Percentiles rank a stretch among this genome's conserved stretches.
Conservation (phyloP, 257 asterid species). For the Ilex asprella region DNA sequence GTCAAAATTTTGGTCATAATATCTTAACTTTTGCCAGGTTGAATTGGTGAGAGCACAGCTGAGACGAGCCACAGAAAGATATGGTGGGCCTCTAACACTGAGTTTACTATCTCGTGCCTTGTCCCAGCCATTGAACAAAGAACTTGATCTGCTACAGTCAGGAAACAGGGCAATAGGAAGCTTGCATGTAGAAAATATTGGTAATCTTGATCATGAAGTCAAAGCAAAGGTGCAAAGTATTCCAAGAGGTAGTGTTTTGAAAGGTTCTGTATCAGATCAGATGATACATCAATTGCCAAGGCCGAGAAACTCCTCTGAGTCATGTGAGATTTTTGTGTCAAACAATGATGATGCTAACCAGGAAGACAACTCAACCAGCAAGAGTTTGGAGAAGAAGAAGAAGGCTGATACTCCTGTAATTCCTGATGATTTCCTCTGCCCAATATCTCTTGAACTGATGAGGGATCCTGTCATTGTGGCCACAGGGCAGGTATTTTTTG, state of each 20-base stretch:
- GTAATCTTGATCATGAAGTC: conserved; percentile 51
- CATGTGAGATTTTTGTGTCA: conserved; percentile 24
- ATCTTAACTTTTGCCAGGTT: conserved; percentile 44
- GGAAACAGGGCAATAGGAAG: conserved; percentile 38
- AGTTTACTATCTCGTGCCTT: conserved; percentile 45
- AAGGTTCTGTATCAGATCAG: conserved; percentile 25
- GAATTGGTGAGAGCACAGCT: conserved; percentile 55
- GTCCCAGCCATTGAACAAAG: conserved; percentile 63
- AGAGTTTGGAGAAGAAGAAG: conserved; percentile 45
- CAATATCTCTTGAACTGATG: conserved; percentile 93
- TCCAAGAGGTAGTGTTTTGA: conserved; percentile 25
- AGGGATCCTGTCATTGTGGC: conserved; percentile 93
- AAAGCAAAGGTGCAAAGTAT: conserved; percentile 24
- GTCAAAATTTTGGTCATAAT: conserved; percentile 14
- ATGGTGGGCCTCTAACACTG: conserved; percentile 64
- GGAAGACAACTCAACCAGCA: conserved; percentile 28
- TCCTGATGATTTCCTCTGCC: conserved; percentile 85
- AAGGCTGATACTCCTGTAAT: conserved; percentile 48
- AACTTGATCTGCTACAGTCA: conserved; percentile 48
- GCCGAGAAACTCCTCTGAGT: conserved; percentile 24
- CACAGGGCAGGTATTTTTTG: conserved; percentile 47
- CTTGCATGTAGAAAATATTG: conserved; percentile 40
- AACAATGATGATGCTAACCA: conserved; percentile 28
- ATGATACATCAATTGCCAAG: conserved; percentile 21
- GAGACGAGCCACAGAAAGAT: conserved; percentile 83